Evolutionary conservation across 1,139 yeast species (phyloP).

Genomic region (Ogataea hybrid): DNA sequence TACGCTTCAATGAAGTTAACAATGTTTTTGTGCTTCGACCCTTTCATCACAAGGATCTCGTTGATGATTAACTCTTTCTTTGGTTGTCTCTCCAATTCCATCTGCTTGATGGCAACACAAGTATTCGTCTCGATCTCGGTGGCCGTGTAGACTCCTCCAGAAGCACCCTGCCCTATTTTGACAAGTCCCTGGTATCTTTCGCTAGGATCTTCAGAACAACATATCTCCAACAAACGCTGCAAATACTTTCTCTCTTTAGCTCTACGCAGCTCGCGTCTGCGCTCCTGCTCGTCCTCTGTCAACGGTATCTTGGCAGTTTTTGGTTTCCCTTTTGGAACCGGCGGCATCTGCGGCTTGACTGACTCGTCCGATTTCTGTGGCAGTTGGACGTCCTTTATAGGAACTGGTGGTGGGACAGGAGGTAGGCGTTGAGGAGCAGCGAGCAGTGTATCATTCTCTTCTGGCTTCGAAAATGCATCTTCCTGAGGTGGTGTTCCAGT

Average conservation of each 20-base stretch:
- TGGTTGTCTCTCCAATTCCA: conserved; percentile 91
- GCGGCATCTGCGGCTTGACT: background rate
- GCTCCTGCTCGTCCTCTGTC: conserved; percentile 46
- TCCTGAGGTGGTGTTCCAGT: background rate
- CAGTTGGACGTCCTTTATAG: background rate
- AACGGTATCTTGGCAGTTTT: conserved; percentile 50
- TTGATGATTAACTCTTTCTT: conserved; percentile 92
- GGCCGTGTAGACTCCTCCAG: conserved; percentile 96
- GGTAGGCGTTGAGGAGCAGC: background rate
- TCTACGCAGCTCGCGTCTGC: conserved; percentile 72
- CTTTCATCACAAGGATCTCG: conserved; percentile 93
- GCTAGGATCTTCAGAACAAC: conserved; percentile 88
- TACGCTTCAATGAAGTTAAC: conserved; percentile 90
- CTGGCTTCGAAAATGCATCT: background rate
- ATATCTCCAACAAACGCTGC: conserved; percentile 68
- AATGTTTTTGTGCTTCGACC: conserved; percentile 83
- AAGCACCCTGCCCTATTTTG: conserved; percentile 97
- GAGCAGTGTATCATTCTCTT: no score
- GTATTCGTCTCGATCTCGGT: conserved; percentile 58
- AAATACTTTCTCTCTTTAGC: conserved; percentile 54
- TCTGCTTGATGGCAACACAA: conserved; percentile 91
- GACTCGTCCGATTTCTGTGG: background rate
- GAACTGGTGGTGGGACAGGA: background rate
- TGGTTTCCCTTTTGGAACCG: conserved; percentile 4
- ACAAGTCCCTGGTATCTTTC: conserved; percentile 61